Conservation (phyloP, 1,284 basidiomycete species). For the Cutaneotrichosporon cavernicola region DNA sequence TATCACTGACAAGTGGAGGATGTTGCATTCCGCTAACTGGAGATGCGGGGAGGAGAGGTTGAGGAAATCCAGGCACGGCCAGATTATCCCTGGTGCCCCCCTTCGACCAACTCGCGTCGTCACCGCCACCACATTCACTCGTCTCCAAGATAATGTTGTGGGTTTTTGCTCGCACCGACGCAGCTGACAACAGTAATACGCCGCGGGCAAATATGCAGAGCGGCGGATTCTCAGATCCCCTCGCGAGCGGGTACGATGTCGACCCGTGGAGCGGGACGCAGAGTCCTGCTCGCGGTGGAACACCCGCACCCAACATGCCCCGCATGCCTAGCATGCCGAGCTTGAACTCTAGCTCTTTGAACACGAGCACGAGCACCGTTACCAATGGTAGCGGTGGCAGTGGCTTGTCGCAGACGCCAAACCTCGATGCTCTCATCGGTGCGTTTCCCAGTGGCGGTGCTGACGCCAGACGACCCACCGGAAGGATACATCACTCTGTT, state of each 20-base stretch:
- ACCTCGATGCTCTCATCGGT: constrained; percentile 39
- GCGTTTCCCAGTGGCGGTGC: constrained; percentile 3
- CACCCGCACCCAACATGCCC: constrained; percentile 18
- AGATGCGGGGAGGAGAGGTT: not conserved
- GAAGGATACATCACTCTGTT: constrained; percentile 71
- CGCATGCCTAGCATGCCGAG: not conserved
- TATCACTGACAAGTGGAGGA: not conserved
- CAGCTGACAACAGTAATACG: constrained; percentile 33
- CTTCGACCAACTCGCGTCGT: constrained; percentile 3
- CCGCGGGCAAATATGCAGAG: constrained; percentile 29
- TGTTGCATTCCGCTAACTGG: not conserved
- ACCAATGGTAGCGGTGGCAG: not conserved
- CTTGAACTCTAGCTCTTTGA: not conserved
- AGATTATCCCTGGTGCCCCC: not conserved
- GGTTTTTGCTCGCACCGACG: constrained; percentile 2
- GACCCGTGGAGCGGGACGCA: constrained; percentile 85
- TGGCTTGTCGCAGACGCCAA: not conserved
- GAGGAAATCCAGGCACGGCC: constrained; percentile 4
- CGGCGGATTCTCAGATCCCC: constrained; percentile 33
- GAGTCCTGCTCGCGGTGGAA: constrained; percentile 57
- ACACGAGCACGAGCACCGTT: not conserved
- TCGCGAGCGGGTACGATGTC: constrained; percentile 57
- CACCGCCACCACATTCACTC: constrained; percentile 8
- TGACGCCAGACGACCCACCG: constrained; percentile 72
- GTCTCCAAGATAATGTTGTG: constrained; percentile 36